These are phyloP conservation scores for Malassezia vespertilionis DNA, from an alignment of 1,284 basidiomycete species.

Conservation along the genomic window DNA sequence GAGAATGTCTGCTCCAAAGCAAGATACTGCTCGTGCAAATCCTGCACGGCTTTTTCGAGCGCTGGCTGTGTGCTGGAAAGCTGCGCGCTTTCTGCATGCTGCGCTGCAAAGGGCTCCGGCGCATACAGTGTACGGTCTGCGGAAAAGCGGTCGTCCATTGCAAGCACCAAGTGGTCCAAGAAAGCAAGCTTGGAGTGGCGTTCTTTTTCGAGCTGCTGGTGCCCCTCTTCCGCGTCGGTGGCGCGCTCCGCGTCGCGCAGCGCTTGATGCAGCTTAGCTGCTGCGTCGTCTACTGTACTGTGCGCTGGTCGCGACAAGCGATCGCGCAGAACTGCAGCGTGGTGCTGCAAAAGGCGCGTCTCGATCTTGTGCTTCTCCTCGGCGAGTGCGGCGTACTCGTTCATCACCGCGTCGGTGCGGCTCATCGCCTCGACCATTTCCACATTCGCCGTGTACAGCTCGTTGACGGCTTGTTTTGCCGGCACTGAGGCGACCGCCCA, in stretches of 20 bases:
- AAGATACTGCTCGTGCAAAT: too few species aligned
- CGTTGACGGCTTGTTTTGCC: background rate
- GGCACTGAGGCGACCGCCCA: background rate
- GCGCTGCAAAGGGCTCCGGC: too few species aligned
- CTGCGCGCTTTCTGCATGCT: too few species aligned
- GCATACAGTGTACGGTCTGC: too few species aligned
- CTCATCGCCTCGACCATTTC: conserved; percentile 6
- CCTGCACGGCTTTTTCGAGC: too few species aligned
- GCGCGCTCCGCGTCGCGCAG: background rate
- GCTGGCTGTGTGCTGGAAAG: too few species aligned
- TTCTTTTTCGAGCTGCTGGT: background rate
- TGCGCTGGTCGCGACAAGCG: background rate
- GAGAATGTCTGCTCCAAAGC: too few species aligned
- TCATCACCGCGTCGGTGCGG: conserved; percentile 9
- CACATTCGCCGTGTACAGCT: background rate
- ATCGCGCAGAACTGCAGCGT: conserved; percentile 13
- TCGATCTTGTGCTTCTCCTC: conserved; percentile 1
- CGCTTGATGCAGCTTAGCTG: background rate
- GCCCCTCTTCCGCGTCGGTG: background rate
- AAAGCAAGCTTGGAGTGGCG: too few species aligned
- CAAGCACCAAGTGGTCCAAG: too few species aligned
- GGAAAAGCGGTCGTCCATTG: too few species aligned
- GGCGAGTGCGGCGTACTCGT: background rate
- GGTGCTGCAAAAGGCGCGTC: conserved; percentile 5
- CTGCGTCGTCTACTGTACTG: background rate